Percentiles rank a stretch among this genome's conserved stretches.
These are phyloP conservation scores for Athelia psychrophila DNA, from an alignment of 1,284 basidiomycete species.

Conservation along the genomic window DNA sequence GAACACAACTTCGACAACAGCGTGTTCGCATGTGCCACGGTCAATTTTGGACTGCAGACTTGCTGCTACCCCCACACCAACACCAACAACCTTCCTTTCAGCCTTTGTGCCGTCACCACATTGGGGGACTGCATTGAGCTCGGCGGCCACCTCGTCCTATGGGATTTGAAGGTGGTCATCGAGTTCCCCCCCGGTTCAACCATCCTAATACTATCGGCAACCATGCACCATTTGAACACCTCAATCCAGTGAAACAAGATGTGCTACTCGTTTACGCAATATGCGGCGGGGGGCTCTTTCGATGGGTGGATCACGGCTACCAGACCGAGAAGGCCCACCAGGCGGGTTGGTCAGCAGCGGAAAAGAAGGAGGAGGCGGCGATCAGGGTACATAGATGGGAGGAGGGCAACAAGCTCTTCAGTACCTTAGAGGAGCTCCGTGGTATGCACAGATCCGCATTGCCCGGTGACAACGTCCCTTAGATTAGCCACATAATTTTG, in stretches of 20 bases:
- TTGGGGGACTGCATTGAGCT: slow-evolving; percentile 6
- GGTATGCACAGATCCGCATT: too few species aligned
- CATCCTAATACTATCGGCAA: slow-evolving; percentile 14
- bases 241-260: slow-evolving; percentile 9
- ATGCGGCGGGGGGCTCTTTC: slow-evolving; percentile 8
- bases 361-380: not conserved
- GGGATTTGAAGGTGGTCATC: slow-evolving; percentile 10
- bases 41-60: slow-evolving; percentile 8
- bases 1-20: slow-evolving; percentile 8
- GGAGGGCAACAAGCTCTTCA: not conserved
- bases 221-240: slow-evolving; percentile 12
- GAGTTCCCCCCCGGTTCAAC: slow-evolving; percentile 11
- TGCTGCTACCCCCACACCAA: slow-evolving; percentile 3
- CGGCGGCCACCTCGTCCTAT: slow-evolving; percentile 11
- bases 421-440: too few species aligned
- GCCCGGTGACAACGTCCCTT: too few species aligned
- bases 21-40: slow-evolving; percentile 5
- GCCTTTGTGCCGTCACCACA: slow-evolving; percentile 7
- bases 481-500: too few species aligned
- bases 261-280: slow-evolving; percentile 13
- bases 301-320: slow-evolving; percentile 7
- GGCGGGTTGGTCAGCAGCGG: too few species aligned
- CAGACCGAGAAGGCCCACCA: not conserved
- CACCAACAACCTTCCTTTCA: slow-evolving; percentile 5
- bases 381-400: not conserved